Evolutionary conservation across 371 early-diverging fungal genomes (phyloP).

Genomic region (Cladochytrium tenue): DNA sequence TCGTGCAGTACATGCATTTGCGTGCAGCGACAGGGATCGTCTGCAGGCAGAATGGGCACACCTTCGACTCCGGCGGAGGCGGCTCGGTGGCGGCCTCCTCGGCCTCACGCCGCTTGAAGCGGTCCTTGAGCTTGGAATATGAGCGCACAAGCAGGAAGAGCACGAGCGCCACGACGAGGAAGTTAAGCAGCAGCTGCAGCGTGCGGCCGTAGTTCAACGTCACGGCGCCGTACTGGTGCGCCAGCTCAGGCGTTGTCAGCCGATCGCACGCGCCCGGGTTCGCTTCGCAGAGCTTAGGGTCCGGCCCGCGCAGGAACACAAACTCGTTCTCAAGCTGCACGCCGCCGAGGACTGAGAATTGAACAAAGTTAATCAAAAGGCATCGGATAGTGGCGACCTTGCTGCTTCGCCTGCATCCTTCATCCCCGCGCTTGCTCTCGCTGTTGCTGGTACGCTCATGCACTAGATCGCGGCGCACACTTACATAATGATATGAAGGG

Average conservation of each 20-base stretch:
- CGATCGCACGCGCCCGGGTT: slow-evolving; percentile 1
- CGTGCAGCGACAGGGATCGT: slow-evolving; percentile 10
- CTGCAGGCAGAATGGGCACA: slow-evolving; percentile 19
- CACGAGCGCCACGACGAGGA: slow-evolving; percentile 28
- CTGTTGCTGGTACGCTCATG: too few species aligned
- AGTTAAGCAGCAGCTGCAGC: slow-evolving; percentile 24
- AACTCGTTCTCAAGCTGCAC: slow-evolving; percentile 12
- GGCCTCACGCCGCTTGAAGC: slow-evolving; percentile 1
- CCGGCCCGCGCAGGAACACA: not conserved
- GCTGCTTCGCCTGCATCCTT: too few species aligned
- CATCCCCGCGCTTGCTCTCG: too few species aligned
- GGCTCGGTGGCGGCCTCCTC: not conserved
- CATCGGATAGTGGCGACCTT: too few species aligned
- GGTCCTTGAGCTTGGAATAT: slow-evolving; percentile 15
- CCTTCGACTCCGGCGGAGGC: not conserved
- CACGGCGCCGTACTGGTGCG: slow-evolving; percentile 13
- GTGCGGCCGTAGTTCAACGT: slow-evolving; percentile 31
- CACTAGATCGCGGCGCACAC: not conserved
- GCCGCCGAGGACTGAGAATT: slow-evolving; percentile 1
- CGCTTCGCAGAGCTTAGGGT: not conserved
- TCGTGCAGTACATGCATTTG: slow-evolving; percentile 22
- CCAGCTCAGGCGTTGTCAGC: slow-evolving; percentile 8
- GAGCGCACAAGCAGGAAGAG: slow-evolving; percentile 31
- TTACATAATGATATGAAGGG: slow-evolving; percentile 26
- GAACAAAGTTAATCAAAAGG: too few species aligned